Evolutionary conservation across 163 green algal species (phyloP), one percentile per base, ranked within the genome.

Genomic region (Scenedesmus sp.): DNA sequence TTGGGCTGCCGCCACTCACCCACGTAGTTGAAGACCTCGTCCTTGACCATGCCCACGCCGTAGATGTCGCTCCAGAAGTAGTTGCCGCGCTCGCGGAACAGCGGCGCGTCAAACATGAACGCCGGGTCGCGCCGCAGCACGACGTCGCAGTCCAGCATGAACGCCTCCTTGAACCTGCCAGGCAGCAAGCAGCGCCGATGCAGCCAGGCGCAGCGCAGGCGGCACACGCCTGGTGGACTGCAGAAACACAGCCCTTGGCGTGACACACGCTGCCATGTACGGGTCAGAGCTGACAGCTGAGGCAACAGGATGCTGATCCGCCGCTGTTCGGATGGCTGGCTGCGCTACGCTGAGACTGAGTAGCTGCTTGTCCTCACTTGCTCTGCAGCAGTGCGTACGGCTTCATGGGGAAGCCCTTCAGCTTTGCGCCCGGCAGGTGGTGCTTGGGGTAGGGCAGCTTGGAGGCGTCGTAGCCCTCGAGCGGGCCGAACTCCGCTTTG

Each of bases 1-100:
- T n/a, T n/a, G n/a, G n/a, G n/a, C 33, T 10, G 4, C 70, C 18
- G 12, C 3, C 20, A 65, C 87, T 33, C 56, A 91, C 87, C 87
- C 7, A 91, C 87, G 46, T 83, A 91, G 3, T 68, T 51, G 26
- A 53, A 87, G 53, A 53, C 76, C 26, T 86, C 79, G 24, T 91
- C 87, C 33, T 81, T 68, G 87, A 91, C 35, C 87, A 91, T 91
- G 76, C 87, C 87, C 20, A 16, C n/a, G 24, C 87, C 78, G 44
- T 91, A 91, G 20, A 91, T 91, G 87, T 91, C 87, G 33, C 42
- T 51, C 87, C 87, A 91, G 53, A 91, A 87, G 53, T 82, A 87
- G 56, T 86, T 87, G 78, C 87, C 87, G 33, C 15, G 16, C 30
- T 81, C 56, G 5, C 51, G 46, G 78, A 68, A 91, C 44, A 15